Base-by-base conservation (phyloP, 805 yeast genomes). In the Metschnikowia rubicola region DNA sequence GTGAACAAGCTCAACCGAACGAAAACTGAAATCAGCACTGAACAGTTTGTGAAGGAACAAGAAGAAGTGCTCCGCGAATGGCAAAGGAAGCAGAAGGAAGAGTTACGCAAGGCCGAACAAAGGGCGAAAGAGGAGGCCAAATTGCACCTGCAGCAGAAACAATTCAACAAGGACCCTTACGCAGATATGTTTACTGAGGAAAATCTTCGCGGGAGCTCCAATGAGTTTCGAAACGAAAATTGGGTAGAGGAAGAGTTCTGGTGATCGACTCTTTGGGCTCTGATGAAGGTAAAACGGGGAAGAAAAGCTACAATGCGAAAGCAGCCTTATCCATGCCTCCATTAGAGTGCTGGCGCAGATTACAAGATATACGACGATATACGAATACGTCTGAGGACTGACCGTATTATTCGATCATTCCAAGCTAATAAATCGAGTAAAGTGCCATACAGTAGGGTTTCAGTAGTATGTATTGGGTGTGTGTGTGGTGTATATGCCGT, bases 1-100 rank as follows among this genome's bases (percentile, higher is more conserved):
- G 61, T 87, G 34, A 86, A 84, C 56, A 71, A 81, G 52, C 66
- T 86, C 49, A 79, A 77, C 58, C 85, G 83, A 63, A 84, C 92
- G 5, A 78, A 80, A 51, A 67, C 71, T 1, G 91, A 86, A 58
- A 59, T 72, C 15, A 51, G 68, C 28, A 79, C 80, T 1, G 81
- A 80, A 2, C 59, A 61, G 50, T 81, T 60, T 64, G 64, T 61
- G 31, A 58, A 55, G 28, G 58, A 58, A n/a, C 73, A 68, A 44
- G 57, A 59, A 37, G 54, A 56, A 10, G 50, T 53, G 66, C 68
- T 40, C 45, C 64, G 55, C 43, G 65, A 66, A 9, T 59, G 63
- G 43, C 73, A 71, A 30, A 68, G 68, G 43, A 53, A 64, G 19
- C 74, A 73, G 45, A 73, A 71, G 60, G 73, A 67, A 21, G 65